Evolutionary conservation across 148 eudicot species (phyloP), one percentile per base, ranked within the genome.

Genomic region (Heliamphora exappendiculata): DNA sequence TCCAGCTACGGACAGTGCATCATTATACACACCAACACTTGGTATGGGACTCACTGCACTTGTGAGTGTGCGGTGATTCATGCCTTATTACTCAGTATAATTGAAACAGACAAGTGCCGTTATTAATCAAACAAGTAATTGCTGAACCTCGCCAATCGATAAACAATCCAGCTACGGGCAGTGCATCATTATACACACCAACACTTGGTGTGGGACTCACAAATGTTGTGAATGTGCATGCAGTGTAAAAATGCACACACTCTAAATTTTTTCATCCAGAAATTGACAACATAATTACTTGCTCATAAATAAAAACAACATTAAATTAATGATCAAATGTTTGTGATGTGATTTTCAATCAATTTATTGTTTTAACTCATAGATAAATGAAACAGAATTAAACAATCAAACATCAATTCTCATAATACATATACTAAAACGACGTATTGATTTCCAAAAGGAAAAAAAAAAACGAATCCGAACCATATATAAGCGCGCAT

Each of bases 381-480:
- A 70, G 3, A 45, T 1, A 28, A 20, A 8, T 9, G n/a, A 50
- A 31, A 71, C 7, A 4, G 33, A 70, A 70, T 4, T 14, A 49
- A 47, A 24, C 6, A 51, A 42, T 29, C 41, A 42, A 58, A 24
- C 51, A 75, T 4, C 57, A 45, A 12, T 2, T 22, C 4, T 19
- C 19, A n/a, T 0, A 39, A 66, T n/a, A 20, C 68, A 64, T 17
- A 17, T 42, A 5, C 44, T 19, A 10, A 12, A 37, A 60, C 51
- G 29, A 31, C 8, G 59, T 31, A 20, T 36, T 12, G 62, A 31
- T 31, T 53, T 54, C 34, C 34, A 22, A 39, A 72, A 34, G 47
- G 12, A n/a, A 54, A 22, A 53, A 84, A 82, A 13, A 17, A 54
- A n/a, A 42, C 33, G n/a, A n/a, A n/a, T n/a, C n/a, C n/a, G n/a